Percentiles rank a stretch among this genome's conserved stretches.
These are phyloP conservation scores for Spathaspora girioi DNA, from an alignment of 805 yeast genomes.

Conservation along the genomic window DNA sequence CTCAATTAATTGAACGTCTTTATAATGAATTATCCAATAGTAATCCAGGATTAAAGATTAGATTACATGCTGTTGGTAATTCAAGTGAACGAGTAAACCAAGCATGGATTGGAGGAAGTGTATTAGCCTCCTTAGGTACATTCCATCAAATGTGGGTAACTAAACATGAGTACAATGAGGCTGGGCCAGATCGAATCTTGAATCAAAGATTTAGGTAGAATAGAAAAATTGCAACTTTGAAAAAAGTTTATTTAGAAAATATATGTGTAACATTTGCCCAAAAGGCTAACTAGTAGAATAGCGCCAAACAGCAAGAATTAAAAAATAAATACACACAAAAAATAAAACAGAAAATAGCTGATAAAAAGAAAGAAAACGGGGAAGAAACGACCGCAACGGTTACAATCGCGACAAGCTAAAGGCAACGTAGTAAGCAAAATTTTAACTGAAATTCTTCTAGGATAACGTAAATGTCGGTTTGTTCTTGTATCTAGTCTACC, in stretches of 20 bases:
- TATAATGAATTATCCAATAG: conserved; percentile 62
- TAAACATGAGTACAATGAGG: conserved; percentile 81
- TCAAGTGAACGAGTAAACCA: conserved; percentile 73
- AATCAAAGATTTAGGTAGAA: conserved; percentile 76
- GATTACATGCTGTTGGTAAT: conserved; percentile 80
- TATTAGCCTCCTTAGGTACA: conserved; percentile 82
- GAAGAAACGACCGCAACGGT: background rate
- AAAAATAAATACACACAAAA: too few relatives aligned
- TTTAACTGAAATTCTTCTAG: too few relatives aligned
- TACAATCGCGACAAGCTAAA: too few relatives aligned
- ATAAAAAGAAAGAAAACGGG: background rate
- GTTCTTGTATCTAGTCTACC: too few relatives aligned
- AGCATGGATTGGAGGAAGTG: conserved; percentile 91
- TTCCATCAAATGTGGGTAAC: conserved; percentile 96
- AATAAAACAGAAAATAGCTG: background rate
- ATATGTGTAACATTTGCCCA: too few relatives aligned
- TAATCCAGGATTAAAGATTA: conserved; percentile 81
- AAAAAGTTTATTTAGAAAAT: too few relatives aligned
- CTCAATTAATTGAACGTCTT: conserved; percentile 76
- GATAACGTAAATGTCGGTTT: too few relatives aligned
- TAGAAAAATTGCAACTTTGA: too few relatives aligned
- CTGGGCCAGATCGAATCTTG: conserved; percentile 76
- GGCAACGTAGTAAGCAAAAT: too few relatives aligned
- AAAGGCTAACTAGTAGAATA: too few relatives aligned
- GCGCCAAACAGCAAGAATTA: background rate